Evolutionary conservation across 2,329 filamentous ascomycete species (phyloP).

Genomic region (Fusarium burgessii): DNA sequence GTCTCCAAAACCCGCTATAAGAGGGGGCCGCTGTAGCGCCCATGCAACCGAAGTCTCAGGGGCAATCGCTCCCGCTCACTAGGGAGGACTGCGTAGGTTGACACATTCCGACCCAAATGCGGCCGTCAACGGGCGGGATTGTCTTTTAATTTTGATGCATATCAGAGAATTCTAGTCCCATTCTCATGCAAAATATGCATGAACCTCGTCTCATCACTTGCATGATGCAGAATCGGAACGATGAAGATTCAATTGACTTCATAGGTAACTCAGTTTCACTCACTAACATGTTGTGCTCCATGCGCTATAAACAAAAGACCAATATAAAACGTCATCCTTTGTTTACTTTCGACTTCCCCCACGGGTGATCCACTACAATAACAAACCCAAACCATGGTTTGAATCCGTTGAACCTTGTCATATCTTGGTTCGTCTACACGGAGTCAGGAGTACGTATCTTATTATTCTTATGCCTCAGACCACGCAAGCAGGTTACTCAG

Average conservation of each 20-base stretch:
- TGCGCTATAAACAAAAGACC: slow-evolving; percentile 38
- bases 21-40: slow-evolving; percentile 28
- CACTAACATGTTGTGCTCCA: background rate
- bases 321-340: slow-evolving; percentile 42
- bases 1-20: slow-evolving; percentile 29
- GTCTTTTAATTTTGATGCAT: slow-evolving; percentile 20
- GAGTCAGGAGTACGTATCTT: slow-evolving; percentile 1
- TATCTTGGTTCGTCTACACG: slow-evolving; percentile 3
- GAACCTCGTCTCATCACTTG: slow-evolving; percentile 25
- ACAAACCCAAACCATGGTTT: slow-evolving; percentile 25
- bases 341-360: slow-evolving; percentile 39
- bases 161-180: slow-evolving; percentile 14
- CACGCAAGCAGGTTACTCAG: slow-evolving; percentile 15
- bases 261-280: background rate
- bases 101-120: slow-evolving; percentile 32
- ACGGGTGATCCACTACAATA: slow-evolving; percentile 34
- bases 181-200: slow-evolving; percentile 37
- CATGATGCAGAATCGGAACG: slow-evolving; percentile 22
- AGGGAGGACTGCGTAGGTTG: slow-evolving; percentile 13
- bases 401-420: slow-evolving; percentile 29
- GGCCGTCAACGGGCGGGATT: slow-evolving; percentile 6
- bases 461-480: slow-evolving; percentile 22
- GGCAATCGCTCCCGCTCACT: slow-evolving; percentile 20
- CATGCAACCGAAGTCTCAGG: slow-evolving; percentile 24
- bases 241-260: slow-evolving; percentile 3